A percentile compares a stretch with the other conserved stretches of the same genome.
Evolutionary conservation across 1,284 basidiomycete genomes (phyloP).

Genomic region (Lentinus polychrous): DNA sequence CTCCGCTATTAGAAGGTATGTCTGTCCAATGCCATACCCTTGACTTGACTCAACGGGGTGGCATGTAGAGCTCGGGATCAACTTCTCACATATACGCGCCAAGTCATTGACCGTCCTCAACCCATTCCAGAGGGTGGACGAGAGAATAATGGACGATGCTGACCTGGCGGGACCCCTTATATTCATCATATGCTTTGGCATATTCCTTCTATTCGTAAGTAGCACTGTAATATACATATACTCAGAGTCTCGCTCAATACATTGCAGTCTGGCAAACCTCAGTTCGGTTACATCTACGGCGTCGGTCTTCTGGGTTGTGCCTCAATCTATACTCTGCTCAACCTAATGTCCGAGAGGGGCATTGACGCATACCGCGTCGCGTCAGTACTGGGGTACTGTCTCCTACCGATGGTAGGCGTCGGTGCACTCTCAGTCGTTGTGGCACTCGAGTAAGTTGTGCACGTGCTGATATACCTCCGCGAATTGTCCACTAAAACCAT

Average conservation of each 20-base stretch:
- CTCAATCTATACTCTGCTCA: slow-evolving; percentile 94
- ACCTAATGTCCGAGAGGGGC: slow-evolving; percentile 93
- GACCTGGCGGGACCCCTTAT: slow-evolving; percentile 95
- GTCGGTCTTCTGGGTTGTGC: slow-evolving; percentile 90
- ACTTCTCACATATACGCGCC: slow-evolving; percentile 90
- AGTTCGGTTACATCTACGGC: slow-evolving; percentile 99
- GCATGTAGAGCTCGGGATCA: slow-evolving; percentile 89
- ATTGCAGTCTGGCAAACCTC: slow-evolving; percentile 89
- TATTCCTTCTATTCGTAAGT: slow-evolving; percentile 84
- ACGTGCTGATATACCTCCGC: slow-evolving; percentile 3
- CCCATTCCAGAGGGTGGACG: slow-evolving; percentile 82
- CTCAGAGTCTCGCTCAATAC: not conserved
- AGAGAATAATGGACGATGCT: slow-evolving; percentile 98
- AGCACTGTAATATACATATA: not conserved
- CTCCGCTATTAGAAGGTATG: slow-evolving; percentile 85
- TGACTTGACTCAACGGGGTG: slow-evolving; percentile 6
- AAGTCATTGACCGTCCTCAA: slow-evolving; percentile 97
- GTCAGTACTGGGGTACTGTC: slow-evolving; percentile 94
- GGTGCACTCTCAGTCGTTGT: slow-evolving; percentile 85
- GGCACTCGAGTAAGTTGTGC: slow-evolving; percentile 74
- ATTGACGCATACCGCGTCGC: slow-evolving; percentile 97
- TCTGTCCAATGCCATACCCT: slow-evolving; percentile 2
- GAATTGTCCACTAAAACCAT: slow-evolving; percentile 11
- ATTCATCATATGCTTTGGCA: slow-evolving; percentile 92
- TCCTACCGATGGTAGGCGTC: slow-evolving; percentile 96